Evolutionary conservation across 371 early-diverging fungal species (phyloP).

Genomic region (Mortierella sp.): DNA sequence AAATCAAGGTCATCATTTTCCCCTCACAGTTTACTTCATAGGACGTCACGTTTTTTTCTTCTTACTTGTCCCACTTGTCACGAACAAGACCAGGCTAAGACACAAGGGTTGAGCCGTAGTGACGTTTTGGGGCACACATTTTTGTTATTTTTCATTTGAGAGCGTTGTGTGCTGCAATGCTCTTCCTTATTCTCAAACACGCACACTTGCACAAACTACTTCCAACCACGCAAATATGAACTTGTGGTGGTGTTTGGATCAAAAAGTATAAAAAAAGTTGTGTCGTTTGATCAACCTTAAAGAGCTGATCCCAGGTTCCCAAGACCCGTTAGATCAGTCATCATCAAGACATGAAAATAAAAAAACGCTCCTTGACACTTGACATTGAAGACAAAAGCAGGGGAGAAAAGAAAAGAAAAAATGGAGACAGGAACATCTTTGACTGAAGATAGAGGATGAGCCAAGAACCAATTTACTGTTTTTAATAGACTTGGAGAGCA

Average conservation of each 20-base stretch:
- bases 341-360: not conserved
- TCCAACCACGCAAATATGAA: not conserved
- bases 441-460: not conserved
- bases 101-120: not conserved
- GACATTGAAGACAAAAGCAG: not conserved
- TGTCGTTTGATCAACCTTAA: not conserved
- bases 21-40: not conserved
- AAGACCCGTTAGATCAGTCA: not conserved
- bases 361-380: not conserved
- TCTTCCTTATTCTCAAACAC: not conserved
- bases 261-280: not conserved
- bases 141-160: not conserved
- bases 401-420: not conserved
- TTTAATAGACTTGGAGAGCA: constrained; percentile 11
- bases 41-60: constrained; percentile 9
- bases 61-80: too few relatives aligned
- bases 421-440: too few relatives aligned
- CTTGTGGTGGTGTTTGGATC: not conserved
- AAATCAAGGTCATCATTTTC: not conserved
- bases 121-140: constrained; percentile 4
- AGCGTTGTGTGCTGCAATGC: not conserved
- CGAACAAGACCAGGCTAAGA: too few relatives aligned
- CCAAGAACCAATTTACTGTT: constrained; percentile 4
- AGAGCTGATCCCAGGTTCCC: not conserved
- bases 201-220: not conserved